These are phyloP conservation scores for Phaeosphaeria sp. DNA, from an alignment of 2,329 filamentous ascomycete genomes.

Conservation along the genomic window DNA sequence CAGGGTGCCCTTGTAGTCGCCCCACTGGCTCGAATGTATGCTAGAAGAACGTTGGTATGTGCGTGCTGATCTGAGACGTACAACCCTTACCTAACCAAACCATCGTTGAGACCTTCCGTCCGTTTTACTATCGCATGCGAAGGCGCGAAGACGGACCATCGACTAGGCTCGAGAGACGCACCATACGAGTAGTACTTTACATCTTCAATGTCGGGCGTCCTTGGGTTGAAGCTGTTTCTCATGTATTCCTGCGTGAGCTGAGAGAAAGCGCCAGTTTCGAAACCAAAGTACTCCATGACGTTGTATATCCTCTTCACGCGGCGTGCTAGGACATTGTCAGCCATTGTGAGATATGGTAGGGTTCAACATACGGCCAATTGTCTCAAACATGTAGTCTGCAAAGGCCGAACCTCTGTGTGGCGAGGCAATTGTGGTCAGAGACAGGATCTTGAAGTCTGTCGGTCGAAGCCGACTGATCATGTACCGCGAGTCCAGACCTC, in stretches of 20 bases:
- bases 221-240: constrained; percentile 64
- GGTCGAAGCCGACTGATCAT: constrained; percentile 67
- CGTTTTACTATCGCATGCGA: constrained; percentile 62
- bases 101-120: constrained; percentile 67
- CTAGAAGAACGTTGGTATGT: constrained; percentile 30
- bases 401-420: constrained; percentile 68
- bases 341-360: constrained; percentile 8
- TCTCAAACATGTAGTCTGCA: constrained; percentile 66
- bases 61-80: background rate
- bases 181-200: constrained; percentile 70
- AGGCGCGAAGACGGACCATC: constrained; percentile 64
- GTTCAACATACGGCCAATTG: constrained; percentile 60
- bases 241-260: constrained; percentile 67
- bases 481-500: constrained; percentile 68
- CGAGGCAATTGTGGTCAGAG: constrained; percentile 67
- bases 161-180: constrained; percentile 61
- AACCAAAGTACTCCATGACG: constrained; percentile 59
- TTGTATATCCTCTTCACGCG: constrained; percentile 63
- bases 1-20: constrained; percentile 67
- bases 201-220: constrained; percentile 61
- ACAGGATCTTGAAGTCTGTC: constrained; percentile 76
- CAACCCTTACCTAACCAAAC: constrained; percentile 60
- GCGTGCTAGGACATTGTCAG: constrained; percentile 38
- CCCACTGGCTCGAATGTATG: constrained; percentile 66
- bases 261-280: constrained; percentile 67